Conservation (phyloP, 768 basidiomycete species). For the Mycena indigotica region DNA sequence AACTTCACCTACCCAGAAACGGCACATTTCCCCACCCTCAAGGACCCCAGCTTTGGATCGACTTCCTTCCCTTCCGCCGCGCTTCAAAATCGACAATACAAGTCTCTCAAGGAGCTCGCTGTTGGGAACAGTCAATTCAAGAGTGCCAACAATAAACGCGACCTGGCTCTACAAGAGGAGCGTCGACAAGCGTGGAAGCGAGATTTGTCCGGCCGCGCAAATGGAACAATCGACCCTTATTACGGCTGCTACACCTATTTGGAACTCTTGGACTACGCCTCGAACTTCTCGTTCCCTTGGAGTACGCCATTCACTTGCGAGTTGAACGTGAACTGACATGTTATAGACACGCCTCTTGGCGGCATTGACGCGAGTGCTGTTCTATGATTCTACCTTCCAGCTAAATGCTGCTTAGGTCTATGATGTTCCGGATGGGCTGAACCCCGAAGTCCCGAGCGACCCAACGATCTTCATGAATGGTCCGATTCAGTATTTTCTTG, state of each 20-base stretch:
- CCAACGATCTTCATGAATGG: conserved; percentile 57
- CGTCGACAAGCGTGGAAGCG: conserved; percentile 45
- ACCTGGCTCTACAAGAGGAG: conserved; percentile 24
- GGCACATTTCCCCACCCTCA: conserved; percentile 49
- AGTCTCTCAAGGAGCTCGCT: conserved; percentile 23
- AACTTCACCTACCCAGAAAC: conserved; percentile 71
- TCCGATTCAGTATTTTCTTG: too few relatives aligned
- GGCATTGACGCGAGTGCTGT: conserved; percentile 35
- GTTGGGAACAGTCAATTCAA: conserved; percentile 20
- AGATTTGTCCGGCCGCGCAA: conserved; percentile 47
- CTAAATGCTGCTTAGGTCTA: conserved; percentile 42
- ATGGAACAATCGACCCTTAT: conserved; percentile 57
- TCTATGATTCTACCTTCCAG: conserved; percentile 10
- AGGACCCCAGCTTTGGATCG: conserved; percentile 21
- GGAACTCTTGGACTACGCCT: conserved; percentile 68
- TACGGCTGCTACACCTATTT: conserved; percentile 66
- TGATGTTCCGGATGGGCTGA: conserved; percentile 57
- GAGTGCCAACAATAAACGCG: conserved; percentile 18
- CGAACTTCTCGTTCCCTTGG: conserved; percentile 72
- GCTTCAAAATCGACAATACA: conserved; percentile 5
- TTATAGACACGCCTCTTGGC: conserved; percentile 10
- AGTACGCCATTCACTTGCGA: too few relatives aligned
- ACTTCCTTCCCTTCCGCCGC: conserved; percentile 13
- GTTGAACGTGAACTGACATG: too few relatives aligned
- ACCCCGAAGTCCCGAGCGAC: conserved; percentile 47